These are phyloP conservation scores for Lactarius trivialis DNA, from an alignment of 768 basidiomycete species.

Conservation along the genomic window DNA sequence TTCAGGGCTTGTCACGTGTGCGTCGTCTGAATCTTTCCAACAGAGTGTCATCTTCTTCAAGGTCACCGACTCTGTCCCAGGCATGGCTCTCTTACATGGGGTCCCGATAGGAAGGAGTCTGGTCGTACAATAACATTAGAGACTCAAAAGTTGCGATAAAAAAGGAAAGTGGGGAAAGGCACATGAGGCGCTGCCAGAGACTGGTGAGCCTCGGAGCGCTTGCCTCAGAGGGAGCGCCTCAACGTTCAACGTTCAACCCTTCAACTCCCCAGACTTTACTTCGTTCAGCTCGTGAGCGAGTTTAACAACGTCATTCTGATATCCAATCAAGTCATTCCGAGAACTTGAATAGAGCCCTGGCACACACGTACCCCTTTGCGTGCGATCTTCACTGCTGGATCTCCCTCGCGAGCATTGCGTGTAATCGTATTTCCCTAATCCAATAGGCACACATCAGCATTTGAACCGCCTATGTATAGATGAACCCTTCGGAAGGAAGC, in stretches of 20 bases:
- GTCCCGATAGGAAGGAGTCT: no score
- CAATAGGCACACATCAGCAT: not conserved
- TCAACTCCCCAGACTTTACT: constrained; percentile 30
- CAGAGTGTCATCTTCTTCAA: no score
- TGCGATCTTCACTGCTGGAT: constrained; percentile 44
- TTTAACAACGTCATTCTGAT: constrained; percentile 47
- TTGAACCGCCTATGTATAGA: not conserved
- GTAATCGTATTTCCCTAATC: constrained; percentile 37
- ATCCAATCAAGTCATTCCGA: not conserved
- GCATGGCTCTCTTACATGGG: no score
- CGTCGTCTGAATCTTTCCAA: no score
- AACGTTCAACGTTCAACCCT: not conserved
- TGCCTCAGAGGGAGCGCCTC: no score
- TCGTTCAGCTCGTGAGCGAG: constrained; percentile 44
- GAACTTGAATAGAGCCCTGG: not conserved
- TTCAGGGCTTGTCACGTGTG: no score
- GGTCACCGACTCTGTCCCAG: no score
- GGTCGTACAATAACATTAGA: no score
- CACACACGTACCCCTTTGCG: constrained; percentile 36
- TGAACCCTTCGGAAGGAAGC: not conserved
- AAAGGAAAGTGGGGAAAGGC: no score
- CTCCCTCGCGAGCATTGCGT: constrained; percentile 39
- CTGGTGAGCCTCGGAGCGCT: no score
- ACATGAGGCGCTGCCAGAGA: no score
- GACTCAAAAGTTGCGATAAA: no score